Percentiles rank a stretch among this genome's conserved stretches.
These are phyloP conservation scores for Euptelea pleiosperma DNA, from an alignment of 164 flowering plant species.

Conservation along the genomic window DNA sequence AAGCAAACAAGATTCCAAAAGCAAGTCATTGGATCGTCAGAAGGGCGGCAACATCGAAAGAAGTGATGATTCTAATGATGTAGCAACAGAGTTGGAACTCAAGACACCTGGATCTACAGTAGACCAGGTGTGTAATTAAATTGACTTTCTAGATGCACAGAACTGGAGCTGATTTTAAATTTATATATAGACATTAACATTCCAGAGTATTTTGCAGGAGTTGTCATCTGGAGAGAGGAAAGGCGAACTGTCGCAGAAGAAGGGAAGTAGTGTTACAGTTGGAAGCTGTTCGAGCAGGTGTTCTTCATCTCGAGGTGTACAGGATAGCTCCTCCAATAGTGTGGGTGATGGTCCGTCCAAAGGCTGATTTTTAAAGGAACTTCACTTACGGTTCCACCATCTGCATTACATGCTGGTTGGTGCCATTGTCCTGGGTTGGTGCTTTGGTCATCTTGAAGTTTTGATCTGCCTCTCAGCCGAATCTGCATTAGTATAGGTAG, in stretches of 20 bases:
- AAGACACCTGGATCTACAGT: conserved; percentile 66
- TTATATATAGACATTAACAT: neutral
- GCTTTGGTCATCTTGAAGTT: too few species aligned
- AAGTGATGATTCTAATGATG: conserved; percentile 53
- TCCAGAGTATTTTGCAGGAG: conserved; percentile 42
- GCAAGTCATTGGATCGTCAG: conserved; percentile 38
- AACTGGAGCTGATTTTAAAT: neutral
- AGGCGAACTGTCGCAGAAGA: conserved; percentile 37
- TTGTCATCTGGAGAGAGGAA: conserved; percentile 36
- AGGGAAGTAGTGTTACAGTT: conserved; percentile 32
- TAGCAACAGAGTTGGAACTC: conserved; percentile 69
- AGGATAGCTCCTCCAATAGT: conserved; percentile 61
- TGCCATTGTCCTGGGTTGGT: too few species aligned
- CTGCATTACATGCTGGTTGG: too few species aligned
- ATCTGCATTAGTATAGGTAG: too few species aligned
- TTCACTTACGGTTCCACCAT: too few species aligned
- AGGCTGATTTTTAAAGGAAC: conserved; percentile 22
- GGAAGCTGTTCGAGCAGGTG: conserved; percentile 59
- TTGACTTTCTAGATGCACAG: too few species aligned
- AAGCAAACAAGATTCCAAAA: conserved; percentile 50
- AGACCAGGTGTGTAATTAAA: conserved; percentile 52
- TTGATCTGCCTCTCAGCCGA: too few species aligned
- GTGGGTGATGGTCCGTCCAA: conserved; percentile 45
- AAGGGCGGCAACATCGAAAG: conserved; percentile 34
- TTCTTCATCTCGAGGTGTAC: conserved; percentile 57